Percentiles rank a stretch among this genome's conserved stretches.
Evolutionary conservation across 768 basidiomycete species (phyloP).

Genomic region (Amanita pallidorosea): DNA sequence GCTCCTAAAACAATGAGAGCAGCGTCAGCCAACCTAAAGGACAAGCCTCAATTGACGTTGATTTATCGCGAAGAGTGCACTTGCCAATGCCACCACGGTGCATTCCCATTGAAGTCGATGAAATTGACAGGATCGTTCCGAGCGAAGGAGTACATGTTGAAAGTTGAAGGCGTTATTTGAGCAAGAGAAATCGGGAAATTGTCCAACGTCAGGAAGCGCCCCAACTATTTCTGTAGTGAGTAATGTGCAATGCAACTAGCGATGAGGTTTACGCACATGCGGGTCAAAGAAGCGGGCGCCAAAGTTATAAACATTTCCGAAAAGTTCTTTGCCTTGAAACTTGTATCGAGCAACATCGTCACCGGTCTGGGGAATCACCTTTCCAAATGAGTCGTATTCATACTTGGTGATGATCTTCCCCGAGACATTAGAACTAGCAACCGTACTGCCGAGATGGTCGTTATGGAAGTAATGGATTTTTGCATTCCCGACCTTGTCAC

Average conservation of each 20-base stretch:
- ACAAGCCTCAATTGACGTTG: neutral
- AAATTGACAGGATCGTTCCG: conserved; percentile 10
- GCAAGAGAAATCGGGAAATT: neutral
- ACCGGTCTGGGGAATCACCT: neutral
- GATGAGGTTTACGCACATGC: neutral
- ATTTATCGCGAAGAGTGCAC: neutral
- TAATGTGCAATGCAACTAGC: neutral
- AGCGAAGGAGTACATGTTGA: conserved; percentile 9
- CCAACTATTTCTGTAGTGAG: neutral
- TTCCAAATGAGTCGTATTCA: neutral
- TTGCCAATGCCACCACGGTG: conserved; percentile 10
- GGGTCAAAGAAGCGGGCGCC: neutral
- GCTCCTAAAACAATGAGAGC: too few relatives aligned
- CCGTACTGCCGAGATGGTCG: neutral
- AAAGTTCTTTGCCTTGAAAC: neutral
- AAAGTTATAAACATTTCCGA: neutral
- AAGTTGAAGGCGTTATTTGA: neutral
- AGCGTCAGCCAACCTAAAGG: too few relatives aligned
- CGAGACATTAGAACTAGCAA: neutral
- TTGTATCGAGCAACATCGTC: neutral
- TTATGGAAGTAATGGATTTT: neutral
- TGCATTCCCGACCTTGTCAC: neutral
- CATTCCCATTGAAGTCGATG: conserved; percentile 9
- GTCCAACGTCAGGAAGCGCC: neutral
- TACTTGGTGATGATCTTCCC: neutral